Evolutionary conservation across 1,284 basidiomycete genomes (phyloP).

Genomic region (Microbotryum violaceum): DNA sequence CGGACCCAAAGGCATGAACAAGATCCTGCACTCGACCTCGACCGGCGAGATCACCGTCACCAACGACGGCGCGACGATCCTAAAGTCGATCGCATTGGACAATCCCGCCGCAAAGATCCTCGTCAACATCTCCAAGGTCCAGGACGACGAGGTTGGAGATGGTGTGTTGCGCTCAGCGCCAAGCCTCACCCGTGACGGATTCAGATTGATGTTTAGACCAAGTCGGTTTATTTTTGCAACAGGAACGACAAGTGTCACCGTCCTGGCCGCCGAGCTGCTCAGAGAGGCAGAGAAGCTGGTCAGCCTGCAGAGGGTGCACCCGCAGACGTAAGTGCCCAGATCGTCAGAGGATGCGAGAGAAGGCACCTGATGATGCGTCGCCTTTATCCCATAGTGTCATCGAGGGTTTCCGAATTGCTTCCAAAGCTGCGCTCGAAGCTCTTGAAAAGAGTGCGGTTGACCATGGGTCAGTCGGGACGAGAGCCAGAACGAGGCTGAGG

Average conservation of each 20-base stretch:
- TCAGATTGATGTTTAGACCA: too few species aligned
- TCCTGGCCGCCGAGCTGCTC: constrained; percentile 83
- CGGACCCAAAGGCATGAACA: constrained; percentile 72
- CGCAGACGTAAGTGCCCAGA: constrained; percentile 59
- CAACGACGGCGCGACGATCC: constrained; percentile 97
- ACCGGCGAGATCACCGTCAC: constrained; percentile 93
- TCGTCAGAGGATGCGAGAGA: not conserved
- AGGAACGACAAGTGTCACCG: constrained; percentile 71
- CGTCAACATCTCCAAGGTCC: constrained; percentile 99
- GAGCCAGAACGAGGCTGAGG: not conserved
- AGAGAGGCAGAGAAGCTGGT: constrained; percentile 95
- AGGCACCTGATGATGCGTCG: not conserved
- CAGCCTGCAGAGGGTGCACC: constrained; percentile 79
- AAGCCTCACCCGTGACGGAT: not conserved
- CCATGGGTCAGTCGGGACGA: constrained; percentile 55
- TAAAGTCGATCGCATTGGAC: constrained; percentile 94
- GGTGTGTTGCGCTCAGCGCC: constrained; percentile 45
- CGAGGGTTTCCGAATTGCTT: constrained; percentile 95
- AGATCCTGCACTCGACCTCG: constrained; percentile 81
- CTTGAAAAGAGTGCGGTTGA: constrained; percentile 75
- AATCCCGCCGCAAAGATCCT: constrained; percentile 99
- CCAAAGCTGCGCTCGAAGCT: constrained; percentile 72
- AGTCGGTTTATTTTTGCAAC: not conserved
- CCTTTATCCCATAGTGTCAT: constrained; percentile 51
- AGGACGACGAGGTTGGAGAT: constrained; percentile 98